These are phyloP conservation scores for Scleroderma citrinum DNA, from an alignment of 768 basidiomycete species.

Conservation along the genomic window DNA sequence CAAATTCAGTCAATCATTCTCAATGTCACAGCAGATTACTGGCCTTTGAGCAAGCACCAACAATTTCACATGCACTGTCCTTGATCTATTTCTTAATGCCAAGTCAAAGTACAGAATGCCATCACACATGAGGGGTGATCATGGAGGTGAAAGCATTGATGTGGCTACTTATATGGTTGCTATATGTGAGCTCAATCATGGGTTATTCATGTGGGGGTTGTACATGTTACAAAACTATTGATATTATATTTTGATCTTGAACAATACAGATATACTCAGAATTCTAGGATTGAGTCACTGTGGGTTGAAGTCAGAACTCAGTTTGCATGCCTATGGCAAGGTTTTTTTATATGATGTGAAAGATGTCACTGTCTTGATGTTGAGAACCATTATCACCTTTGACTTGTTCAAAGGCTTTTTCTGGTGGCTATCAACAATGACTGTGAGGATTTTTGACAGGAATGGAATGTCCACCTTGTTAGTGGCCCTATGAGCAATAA, in stretches of 20 bases:
- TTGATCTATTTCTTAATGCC: constrained; percentile 16
- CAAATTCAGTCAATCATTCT: neutral
- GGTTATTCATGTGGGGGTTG: constrained; percentile 25
- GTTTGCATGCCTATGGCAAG: constrained; percentile 36
- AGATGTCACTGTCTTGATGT: constrained; percentile 29
- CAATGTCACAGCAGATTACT: constrained; percentile 18
- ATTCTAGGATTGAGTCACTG: constrained; percentile 36
- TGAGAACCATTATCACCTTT: constrained; percentile 30
- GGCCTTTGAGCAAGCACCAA: constrained; percentile 18
- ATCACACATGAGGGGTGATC: constrained; percentile 22
- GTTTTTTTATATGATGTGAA: constrained; percentile 37
- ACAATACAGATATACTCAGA: constrained; percentile 29
- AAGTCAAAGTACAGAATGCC: constrained; percentile 12
- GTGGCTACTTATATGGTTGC: constrained; percentile 25
- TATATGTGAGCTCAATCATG: constrained; percentile 13
- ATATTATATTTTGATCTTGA: neutral
- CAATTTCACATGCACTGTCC: constrained; percentile 22
- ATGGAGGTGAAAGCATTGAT: constrained; percentile 25
- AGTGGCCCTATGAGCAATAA: constrained; percentile 19
- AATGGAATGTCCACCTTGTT: constrained; percentile 39
- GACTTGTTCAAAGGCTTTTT: constrained; percentile 41
- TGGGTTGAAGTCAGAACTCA: constrained; percentile 10
- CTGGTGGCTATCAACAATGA: constrained; percentile 32
- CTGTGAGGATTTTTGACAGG: constrained; percentile 26
- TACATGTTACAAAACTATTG: neutral